phyloP scores from a whole-genome alignment of 495 filamentous ascomycete species.

The Lophium mytilinum region DNA sequence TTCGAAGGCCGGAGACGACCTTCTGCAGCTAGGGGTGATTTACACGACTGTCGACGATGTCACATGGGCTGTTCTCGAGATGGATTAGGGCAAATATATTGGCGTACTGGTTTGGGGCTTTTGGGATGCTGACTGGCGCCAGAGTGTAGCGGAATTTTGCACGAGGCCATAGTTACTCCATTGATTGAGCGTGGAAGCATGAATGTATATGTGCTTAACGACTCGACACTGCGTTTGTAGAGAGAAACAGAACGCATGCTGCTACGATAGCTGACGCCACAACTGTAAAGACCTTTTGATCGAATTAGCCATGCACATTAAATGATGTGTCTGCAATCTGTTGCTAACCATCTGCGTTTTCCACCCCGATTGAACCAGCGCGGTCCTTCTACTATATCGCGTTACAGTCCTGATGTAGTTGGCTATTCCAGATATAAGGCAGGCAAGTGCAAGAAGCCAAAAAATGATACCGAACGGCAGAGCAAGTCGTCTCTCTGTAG shows the following conservation, averaged over 20 bases:
- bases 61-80: slow-evolving; percentile 34
- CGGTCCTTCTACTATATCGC: slow-evolving; percentile 66
- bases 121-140: too few relatives aligned
- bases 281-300: slow-evolving; percentile 54
- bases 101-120: too few relatives aligned
- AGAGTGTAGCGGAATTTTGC: too few relatives aligned
- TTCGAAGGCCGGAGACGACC: slow-evolving; percentile 64
- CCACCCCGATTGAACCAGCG: slow-evolving; percentile 88
- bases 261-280: slow-evolving; percentile 75
- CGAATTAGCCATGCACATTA: background rate
- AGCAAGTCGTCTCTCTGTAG: slow-evolving; percentile 60
- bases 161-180: too few relatives aligned
- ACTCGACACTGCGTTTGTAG: slow-evolving; percentile 38
- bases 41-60: slow-evolving; percentile 87
- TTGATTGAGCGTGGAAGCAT: too few relatives aligned
- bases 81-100: slow-evolving; percentile 8
- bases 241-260: slow-evolving; percentile 61
- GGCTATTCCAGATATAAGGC: slow-evolving; percentile 64
- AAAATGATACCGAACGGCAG: slow-evolving; percentile 81
- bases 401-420: slow-evolving; percentile 88
- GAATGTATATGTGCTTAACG: background rate
- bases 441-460: slow-evolving; percentile 71
- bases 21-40: slow-evolving; percentile 62
- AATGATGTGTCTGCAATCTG: background rate
- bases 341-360: slow-evolving; percentile 72